Base-by-base conservation (phyloP, 2,329 filamentous ascomycete genomes). In the Fusarium citri region DNA sequence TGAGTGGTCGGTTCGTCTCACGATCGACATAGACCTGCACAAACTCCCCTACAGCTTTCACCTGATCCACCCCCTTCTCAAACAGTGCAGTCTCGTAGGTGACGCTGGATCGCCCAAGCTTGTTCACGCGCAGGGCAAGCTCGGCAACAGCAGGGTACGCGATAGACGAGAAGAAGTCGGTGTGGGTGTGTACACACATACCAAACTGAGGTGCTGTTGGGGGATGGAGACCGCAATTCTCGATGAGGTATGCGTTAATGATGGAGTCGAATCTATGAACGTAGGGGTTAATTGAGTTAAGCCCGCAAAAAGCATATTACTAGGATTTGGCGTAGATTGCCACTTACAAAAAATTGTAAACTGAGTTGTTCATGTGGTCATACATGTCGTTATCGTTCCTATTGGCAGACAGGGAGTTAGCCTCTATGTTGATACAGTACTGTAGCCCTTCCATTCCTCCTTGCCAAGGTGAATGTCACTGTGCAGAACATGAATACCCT, bases 381-480 rank as follows among this genome's bases (percentile, higher is more conserved):
- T 96, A 97, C 92, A 97, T 96, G 82, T 97, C 94, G 78, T 97
- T 97, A 80, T 97, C 94, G 78, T 89, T 90, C 93, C 93, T 94
- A 60, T 46, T 65, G 60, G 63, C 8, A 59, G 49, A 58, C 18
- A 51, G 40, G 58, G 66, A 55, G 57, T 74, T 62, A 72, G 68
- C 47, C 37, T 37, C 34, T 18, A 12, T 47, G 54, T 67, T 26
- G 46, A 31, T 43, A n/a, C 31, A 23, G 53, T 22, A 41, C 18
- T 37, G 25, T 41, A 26, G n/a, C 49, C 41, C 25, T 37, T 59
- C 16, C 64, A 61, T 61, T 68, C 55, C 63, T 55, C 28, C 51
- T 23, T 34, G 25, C 7, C 12, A 54, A 34, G 22, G 37, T 37
- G 45, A 34, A 63, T 64, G 57, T 54, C 41, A 55, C 62, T 48